phyloP scores from a whole-genome alignment of 306 rosid species.

The Pachyrhizus erosus region DNA sequence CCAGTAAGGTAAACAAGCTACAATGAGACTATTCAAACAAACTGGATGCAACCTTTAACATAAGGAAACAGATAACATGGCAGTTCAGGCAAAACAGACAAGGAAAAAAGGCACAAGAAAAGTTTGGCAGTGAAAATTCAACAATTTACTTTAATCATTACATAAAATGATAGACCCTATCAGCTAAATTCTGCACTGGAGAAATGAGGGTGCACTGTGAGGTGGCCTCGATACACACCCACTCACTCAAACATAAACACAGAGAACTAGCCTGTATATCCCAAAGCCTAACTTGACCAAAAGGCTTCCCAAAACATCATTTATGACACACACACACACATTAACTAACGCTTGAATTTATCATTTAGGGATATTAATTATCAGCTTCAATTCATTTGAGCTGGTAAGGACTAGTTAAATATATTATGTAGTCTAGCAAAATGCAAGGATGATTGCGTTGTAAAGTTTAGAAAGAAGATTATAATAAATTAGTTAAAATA shows the following conservation, averaged over 20 bases:
- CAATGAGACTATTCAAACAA: slow-evolving; percentile 12
- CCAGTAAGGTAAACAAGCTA: slow-evolving; percentile 7
- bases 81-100: neutral
- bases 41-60: slow-evolving; percentile 3
- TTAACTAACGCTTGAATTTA: neutral
- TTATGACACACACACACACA: neutral
- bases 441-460: neutral
- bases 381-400: slow-evolving; percentile 16
- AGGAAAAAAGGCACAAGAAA: neutral
- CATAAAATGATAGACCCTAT: neutral
- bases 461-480: neutral
- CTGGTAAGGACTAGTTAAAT: neutral
- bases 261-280: neutral
- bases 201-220: neutral
- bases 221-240: neutral
- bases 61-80: slow-evolving; percentile 1
- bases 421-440: neutral
- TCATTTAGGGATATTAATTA: neutral
- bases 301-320: neutral
- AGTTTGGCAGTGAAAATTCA: slow-evolving; percentile 4
- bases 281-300: neutral
- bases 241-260: neutral
- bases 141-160: neutral
- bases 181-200: neutral
- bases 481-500: neutral